These are phyloP conservation scores for Monilinia fructicola DNA, from an alignment of 2,329 filamentous ascomycete species.

Conservation along the genomic window DNA sequence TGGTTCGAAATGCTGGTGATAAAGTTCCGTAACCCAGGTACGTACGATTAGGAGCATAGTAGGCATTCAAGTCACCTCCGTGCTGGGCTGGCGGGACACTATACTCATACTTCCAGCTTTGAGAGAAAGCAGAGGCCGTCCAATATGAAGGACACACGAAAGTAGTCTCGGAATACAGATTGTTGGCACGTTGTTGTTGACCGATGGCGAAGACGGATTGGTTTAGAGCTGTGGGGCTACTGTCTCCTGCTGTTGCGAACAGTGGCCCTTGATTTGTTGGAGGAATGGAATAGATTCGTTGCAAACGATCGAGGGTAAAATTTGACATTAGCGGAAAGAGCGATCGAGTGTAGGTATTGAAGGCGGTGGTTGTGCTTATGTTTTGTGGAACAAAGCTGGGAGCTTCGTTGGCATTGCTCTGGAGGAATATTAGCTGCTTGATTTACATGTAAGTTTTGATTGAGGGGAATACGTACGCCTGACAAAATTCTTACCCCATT, in stretches of 20 bases:
- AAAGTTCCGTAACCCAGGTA: constrained; percentile 21
- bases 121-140: constrained; percentile 47
- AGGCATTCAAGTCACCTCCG: constrained; percentile 41
- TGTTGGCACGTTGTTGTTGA: constrained; percentile 50
- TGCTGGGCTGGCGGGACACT: constrained; percentile 43
- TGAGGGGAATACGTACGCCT: constrained; percentile 6
- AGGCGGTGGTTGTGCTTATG: constrained; percentile 45
- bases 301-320: constrained; percentile 41
- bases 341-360: constrained; percentile 44
- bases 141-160: constrained; percentile 56
- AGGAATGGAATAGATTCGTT: constrained; percentile 32
- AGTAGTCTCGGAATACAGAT: constrained; percentile 45
- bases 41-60: constrained; percentile 37
- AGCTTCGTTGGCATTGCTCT: constrained; percentile 54
- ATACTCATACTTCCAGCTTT: constrained; percentile 48
- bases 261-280: constrained; percentile 31
- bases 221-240: constrained; percentile 45
- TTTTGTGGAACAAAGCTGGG: constrained; percentile 47
- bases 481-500: constrained; percentile 37
- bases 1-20: constrained; percentile 23
- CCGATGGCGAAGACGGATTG: constrained; percentile 47
- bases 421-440: background rate
- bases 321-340: constrained; percentile 46
- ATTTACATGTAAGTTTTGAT: background rate
- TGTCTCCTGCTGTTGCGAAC: constrained; percentile 41